Percentiles rank a stretch among this genome's conserved stretches.
Evolutionary conservation across 768 basidiomycete species (phyloP).

Genomic region (Leccinum sublutescens): DNA sequence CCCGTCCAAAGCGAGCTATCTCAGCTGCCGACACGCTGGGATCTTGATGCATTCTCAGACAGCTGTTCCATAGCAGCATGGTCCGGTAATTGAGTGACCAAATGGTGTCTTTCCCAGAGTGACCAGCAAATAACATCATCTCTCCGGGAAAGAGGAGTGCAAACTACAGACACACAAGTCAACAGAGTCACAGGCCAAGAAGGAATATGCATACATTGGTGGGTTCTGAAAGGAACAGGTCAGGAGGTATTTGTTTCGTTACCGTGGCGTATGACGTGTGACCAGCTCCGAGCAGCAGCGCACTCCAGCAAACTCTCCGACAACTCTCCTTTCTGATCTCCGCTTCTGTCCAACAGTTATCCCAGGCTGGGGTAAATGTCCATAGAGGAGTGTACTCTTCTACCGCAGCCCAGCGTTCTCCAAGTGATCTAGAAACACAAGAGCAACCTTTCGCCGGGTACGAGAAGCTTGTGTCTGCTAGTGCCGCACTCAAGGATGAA

Average conservation of each 20-base stretch:
- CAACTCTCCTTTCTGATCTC: conserved; percentile 72
- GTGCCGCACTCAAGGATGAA: background rate
- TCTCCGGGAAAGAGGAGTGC: conserved; percentile 78
- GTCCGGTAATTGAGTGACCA: conserved; percentile 75
- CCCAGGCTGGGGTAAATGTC: conserved; percentile 66
- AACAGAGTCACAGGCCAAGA: conserved; percentile 2
- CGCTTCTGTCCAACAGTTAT: conserved; percentile 50
- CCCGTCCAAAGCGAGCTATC: conserved; percentile 60
- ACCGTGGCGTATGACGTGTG: conserved; percentile 61
- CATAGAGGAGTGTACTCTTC: conserved; percentile 59
- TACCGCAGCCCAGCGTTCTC: conserved; percentile 47
- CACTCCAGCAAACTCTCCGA: conserved; percentile 72
- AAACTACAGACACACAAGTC: conserved; percentile 42
- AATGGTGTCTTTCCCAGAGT: conserved; percentile 59
- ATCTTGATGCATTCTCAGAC: conserved; percentile 56
- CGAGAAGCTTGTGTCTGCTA: conserved; percentile 1
- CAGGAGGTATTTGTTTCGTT: conserved; percentile 35
- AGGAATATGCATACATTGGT: conserved; percentile 50
- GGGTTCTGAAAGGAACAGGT: conserved; percentile 60
- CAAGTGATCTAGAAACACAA: conserved; percentile 52
- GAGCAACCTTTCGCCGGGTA: conserved; percentile 38
- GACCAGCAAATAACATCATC: conserved; percentile 36
- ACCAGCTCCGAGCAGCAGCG: conserved; percentile 60
- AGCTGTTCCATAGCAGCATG: conserved; percentile 72
- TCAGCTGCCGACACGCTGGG: conserved; percentile 43